These are phyloP conservation scores for Cicer arietinum DNA, from an alignment of 306 rosid species.

Conservation along the genomic window DNA sequence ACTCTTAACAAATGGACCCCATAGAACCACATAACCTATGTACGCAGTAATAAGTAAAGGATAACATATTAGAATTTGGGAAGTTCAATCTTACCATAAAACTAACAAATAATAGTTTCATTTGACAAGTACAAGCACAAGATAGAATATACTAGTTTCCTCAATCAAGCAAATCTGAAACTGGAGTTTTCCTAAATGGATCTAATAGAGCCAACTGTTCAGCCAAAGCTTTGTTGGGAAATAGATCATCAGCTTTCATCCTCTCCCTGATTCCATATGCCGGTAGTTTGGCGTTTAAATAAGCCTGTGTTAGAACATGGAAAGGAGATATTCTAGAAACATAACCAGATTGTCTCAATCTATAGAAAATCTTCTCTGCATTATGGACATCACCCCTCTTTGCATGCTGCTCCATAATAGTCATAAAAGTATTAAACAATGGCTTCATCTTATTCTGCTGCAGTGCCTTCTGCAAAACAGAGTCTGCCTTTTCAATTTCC, in stretches of 20 bases:
- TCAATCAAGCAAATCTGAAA: slow-evolving; percentile 74
- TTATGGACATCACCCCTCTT: slow-evolving; percentile 73
- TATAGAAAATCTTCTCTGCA: slow-evolving; percentile 66
- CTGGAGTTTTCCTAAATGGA: slow-evolving; percentile 64
- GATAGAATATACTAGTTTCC: slow-evolving; percentile 27
- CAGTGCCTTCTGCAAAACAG: slow-evolving; percentile 63
- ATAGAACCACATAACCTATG: too few species aligned
- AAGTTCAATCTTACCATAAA: slow-evolving; percentile 13
- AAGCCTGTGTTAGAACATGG: slow-evolving; percentile 61
- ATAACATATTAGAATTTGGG: slow-evolving; percentile 20
- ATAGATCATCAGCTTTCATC: slow-evolving; percentile 73
- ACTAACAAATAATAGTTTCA: slow-evolving; percentile 20
- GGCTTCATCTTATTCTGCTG: slow-evolving; percentile 51
- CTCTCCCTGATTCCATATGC: slow-evolving; percentile 79
- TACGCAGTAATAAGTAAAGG: slow-evolving; percentile 2
- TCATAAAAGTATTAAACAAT: slow-evolving; percentile 57
- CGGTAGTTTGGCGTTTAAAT: slow-evolving; percentile 64
- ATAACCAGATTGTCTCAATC: slow-evolving; percentile 67
- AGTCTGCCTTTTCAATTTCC: slow-evolving; percentile 73
- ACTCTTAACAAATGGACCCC: too few species aligned
- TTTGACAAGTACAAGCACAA: slow-evolving; percentile 5
- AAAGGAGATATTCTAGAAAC: slow-evolving; percentile 52
- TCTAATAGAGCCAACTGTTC: slow-evolving; percentile 52
- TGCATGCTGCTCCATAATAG: slow-evolving; percentile 66
- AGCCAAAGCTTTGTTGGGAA: slow-evolving; percentile 61